These are phyloP conservation scores for Capsella bursapastoris DNA, from an alignment of 345 rosid species.

Conservation along the genomic window DNA sequence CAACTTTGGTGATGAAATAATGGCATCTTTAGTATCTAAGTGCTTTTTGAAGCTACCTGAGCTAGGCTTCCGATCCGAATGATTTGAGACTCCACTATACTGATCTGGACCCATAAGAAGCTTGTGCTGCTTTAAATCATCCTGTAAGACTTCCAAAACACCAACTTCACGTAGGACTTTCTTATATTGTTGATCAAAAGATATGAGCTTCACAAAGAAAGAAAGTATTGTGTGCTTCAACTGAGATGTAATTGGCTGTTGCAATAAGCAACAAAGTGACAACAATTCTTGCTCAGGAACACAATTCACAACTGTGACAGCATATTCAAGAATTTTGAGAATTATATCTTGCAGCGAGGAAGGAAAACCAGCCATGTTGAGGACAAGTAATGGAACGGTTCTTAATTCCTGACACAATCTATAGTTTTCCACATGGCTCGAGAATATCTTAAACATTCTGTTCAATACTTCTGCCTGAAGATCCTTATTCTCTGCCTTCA, in stretches of 20 bases:
- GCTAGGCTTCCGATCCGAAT: constrained; percentile 68
- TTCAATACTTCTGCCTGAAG: constrained; percentile 97
- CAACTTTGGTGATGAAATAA: constrained; percentile 90
- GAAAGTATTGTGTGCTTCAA: constrained; percentile 91
- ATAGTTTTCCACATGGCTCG: constrained; percentile 97
- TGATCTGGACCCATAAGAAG: constrained; percentile 79
- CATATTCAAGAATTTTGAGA: constrained; percentile 97
- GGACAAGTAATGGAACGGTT: constrained; percentile 93
- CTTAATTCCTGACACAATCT: constrained; percentile 87
- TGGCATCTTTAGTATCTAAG: constrained; percentile 77
- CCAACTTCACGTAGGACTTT: constrained; percentile 98
- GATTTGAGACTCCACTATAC: constrained; percentile 49
- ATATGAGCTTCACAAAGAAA: constrained; percentile 92
- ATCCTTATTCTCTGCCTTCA: constrained; percentile 81
- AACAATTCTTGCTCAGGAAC: constrained; percentile 99
- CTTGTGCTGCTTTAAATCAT: constrained; percentile 96
- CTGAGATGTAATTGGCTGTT: constrained; percentile 90
- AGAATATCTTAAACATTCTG: constrained; percentile 97
- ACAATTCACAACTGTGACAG: constrained; percentile 98
- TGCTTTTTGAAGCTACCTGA: constrained; percentile 87
- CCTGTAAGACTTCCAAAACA: constrained; percentile 88
- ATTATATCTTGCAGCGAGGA: constrained; percentile 90
- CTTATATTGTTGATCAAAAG: constrained; percentile 98
- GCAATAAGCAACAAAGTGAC: constrained; percentile 96
- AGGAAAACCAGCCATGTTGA: constrained; percentile 96